A percentile compares a stretch with the other conserved stretches of the same genome.
These are phyloP conservation scores for Cordyceps tenuipes DNA, from an alignment of 2,329 filamentous ascomycete species.

Conservation along the genomic window DNA sequence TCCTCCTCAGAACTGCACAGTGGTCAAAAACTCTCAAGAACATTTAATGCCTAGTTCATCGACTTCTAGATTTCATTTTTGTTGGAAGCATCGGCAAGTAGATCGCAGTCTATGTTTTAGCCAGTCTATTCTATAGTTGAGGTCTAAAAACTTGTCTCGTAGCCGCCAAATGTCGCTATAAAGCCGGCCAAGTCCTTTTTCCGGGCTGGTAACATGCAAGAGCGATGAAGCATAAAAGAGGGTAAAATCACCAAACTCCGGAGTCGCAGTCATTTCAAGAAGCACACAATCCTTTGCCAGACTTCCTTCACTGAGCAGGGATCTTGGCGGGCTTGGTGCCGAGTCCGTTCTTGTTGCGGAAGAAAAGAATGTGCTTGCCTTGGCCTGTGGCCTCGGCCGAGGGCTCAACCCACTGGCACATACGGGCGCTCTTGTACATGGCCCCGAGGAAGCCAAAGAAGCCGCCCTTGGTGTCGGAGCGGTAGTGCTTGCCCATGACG, in stretches of 20 bases:
- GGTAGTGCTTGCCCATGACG: slow-evolving; percentile 94
- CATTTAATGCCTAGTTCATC: too few relatives aligned
- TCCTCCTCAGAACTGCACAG: too few relatives aligned
- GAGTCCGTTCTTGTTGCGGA: slow-evolving; percentile 85
- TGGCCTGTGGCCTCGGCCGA: slow-evolving; percentile 72
- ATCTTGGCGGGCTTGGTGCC: slow-evolving; percentile 43
- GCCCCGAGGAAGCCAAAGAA: slow-evolving; percentile 74
- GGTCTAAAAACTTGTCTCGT: background rate
- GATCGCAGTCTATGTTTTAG: background rate
- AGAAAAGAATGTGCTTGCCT: slow-evolving; percentile 82
- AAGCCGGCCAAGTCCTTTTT: background rate
- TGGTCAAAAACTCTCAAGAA: too few relatives aligned
- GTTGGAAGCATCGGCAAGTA: too few relatives aligned
- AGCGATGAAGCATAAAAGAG: background rate
- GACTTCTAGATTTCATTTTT: too few relatives aligned
- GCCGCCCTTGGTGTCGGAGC: slow-evolving; percentile 69
- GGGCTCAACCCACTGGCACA: slow-evolving; percentile 97
- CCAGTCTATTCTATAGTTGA: slow-evolving; percentile 4
- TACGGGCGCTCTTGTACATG: slow-evolving; percentile 71
- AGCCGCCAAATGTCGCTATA: slow-evolving; percentile 2
- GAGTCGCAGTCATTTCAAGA: background rate
- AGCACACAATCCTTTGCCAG: background rate
- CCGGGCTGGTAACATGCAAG: slow-evolving; percentile 1
- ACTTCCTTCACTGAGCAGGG: background rate
- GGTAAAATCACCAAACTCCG: background rate